These are phyloP conservation scores for Rhizopus arrhizus DNA, from an alignment of 371 early-diverging fungal genomes.

Conservation along the genomic window DNA sequence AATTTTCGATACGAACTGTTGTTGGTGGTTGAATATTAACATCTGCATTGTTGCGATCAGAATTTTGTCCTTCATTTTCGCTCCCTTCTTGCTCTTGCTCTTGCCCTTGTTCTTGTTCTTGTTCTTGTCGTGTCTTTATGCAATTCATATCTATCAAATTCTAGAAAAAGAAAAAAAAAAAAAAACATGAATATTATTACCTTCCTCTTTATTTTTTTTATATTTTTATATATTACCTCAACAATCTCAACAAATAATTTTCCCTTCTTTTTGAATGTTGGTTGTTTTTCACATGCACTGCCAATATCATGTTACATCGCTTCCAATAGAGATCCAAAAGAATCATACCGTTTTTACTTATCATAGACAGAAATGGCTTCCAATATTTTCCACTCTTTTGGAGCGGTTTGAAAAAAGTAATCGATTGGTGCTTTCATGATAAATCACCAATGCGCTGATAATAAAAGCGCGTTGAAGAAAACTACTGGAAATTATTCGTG, in stretches of 20 bases:
- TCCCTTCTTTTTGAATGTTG: conserved; percentile 9
- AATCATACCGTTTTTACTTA: conserved; percentile 6
- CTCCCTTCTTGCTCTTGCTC: conserved; percentile 2
- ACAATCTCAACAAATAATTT: no score
- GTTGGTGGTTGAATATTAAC: conserved; percentile 14
- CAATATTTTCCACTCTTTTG: conserved; percentile 5
- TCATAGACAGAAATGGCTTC: conserved; percentile 6
- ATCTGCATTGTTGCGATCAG: conserved; percentile 20
- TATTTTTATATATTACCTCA: no score
- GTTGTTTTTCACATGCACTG: conserved; percentile 9
- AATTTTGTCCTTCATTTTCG: conserved; percentile 17
- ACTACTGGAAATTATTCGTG: conserved; percentile 6
- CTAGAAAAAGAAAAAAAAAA: neutral
- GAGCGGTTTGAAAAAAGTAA: conserved; percentile 12
- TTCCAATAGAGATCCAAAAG: conserved; percentile 12
- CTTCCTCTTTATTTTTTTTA: no score
- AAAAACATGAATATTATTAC: no score
- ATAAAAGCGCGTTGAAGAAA: conserved; percentile 6
- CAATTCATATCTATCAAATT: conserved; percentile 15
- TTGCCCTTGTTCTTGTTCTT: no score
- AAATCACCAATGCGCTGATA: conserved; percentile 4
- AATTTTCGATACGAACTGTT: conserved; percentile 20
- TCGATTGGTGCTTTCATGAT: conserved; percentile 6
- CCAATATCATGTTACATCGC: conserved; percentile 6
- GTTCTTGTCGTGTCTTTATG: conserved; percentile 9